These are phyloP conservation scores for Plenodomus tracheiphilus DNA, from an alignment of 2,329 filamentous ascomycete species.

Conservation along the genomic window DNA sequence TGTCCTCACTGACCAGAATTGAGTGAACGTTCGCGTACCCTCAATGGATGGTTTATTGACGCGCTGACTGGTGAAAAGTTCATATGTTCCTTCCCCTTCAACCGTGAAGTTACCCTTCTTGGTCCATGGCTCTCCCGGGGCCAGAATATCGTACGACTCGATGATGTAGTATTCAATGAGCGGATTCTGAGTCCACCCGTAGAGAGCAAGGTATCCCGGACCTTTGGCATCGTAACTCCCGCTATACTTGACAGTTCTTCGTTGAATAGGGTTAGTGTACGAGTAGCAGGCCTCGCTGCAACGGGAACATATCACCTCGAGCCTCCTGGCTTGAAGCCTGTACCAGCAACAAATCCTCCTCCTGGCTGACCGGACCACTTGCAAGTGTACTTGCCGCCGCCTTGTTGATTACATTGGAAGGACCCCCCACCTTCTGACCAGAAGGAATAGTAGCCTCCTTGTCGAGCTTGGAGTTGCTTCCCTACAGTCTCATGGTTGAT, in stretches of 20 bases:
- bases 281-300: conserved; percentile 45
- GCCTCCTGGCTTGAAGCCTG: conserved; percentile 44
- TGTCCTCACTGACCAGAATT: conserved; percentile 58
- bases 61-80: conserved; percentile 49
- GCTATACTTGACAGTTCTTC: conserved; percentile 20
- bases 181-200: conserved; percentile 59
- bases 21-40: conserved; percentile 56
- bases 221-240: conserved; percentile 27
- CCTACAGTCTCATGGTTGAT: conserved; percentile 11
- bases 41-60: conserved; percentile 57
- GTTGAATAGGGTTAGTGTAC: neutral
- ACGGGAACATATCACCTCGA: neutral
- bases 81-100: conserved; percentile 58
- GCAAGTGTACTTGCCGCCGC: conserved; percentile 25
- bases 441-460: conserved; percentile 57
- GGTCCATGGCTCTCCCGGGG: conserved; percentile 29
- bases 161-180: conserved; percentile 63
- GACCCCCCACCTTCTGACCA: conserved; percentile 56
- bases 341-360: conserved; percentile 29
- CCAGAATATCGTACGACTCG: conserved; percentile 53
- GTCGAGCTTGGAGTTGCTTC: conserved; percentile 10
- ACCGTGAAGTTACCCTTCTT: conserved; percentile 53
- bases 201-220: conserved; percentile 47
- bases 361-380: conserved; percentile 18
- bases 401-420: conserved; percentile 25